Evolutionary conservation across 169 alveolate genomes (phyloP), one percentile per base, ranked within the genome.

Genomic region (Eimeria zaria): DNA sequence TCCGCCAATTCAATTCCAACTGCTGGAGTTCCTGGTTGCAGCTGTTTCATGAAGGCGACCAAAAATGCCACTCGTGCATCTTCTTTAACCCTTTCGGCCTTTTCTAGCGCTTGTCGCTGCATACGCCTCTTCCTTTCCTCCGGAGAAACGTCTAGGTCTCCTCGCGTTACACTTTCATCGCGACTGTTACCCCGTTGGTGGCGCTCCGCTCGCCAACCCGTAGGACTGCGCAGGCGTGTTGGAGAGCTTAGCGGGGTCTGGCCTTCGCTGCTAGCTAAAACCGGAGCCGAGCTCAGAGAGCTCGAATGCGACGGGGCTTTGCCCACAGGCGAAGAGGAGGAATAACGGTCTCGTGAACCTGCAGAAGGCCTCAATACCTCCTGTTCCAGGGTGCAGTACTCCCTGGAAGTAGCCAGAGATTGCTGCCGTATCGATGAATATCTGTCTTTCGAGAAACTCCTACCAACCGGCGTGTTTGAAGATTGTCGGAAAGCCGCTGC

Each of bases 61-160:
- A 44, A 78, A n/a, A 44, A 78, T 46, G 88, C 88, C 67, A 78
- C 88, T 27, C 64, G 36, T 48, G 88, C 88, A 78, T 78, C 88
- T 78, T 46, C 88, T 48, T 78, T 78, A 48, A 78, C 67, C 67
- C 64, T 78, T 78, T 78, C 48, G 67, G 88, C 88, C 18, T 78
- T 78, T 78, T 78, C 88, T 46, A 78, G 27, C 39, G 88, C 88
- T 39, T 78, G 60, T 46, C 12, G 88, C 14, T 78, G 88, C 88
- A 78, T 78, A 46, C 53, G 67, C 41, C 27, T 51, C 64, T 48
- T 78, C 44, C 88, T 53, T 8, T 78, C 64, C 44, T 78, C 64
- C 44, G 48, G 14, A 51, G 88, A 46, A 27, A 78, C 64, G 4
- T 78, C 88, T 48, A 46, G 14, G 16, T 78, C 88, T 48, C 67